Evolutionary conservation across 768 basidiomycete species (phyloP).

Genomic region (Gymnopilus junonius): DNA sequence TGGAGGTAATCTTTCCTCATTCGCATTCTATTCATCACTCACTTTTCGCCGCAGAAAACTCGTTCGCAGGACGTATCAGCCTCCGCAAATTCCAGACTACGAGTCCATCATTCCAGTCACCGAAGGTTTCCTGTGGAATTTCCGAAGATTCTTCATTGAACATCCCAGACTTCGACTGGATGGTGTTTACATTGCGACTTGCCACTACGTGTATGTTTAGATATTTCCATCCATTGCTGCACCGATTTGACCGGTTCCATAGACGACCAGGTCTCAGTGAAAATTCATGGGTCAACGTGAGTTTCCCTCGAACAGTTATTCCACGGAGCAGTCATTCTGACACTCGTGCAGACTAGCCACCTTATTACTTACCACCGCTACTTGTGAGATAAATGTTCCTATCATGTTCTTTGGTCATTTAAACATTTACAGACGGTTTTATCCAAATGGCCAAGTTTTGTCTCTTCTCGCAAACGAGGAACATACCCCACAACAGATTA

Average conservation of each 20-base stretch:
- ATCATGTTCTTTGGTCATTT: not conserved
- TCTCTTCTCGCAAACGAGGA: constrained; percentile 87
- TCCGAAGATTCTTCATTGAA: constrained; percentile 79
- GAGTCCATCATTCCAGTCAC: constrained; percentile 54
- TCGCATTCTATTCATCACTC: constrained; percentile 1
- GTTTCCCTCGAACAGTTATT: constrained; percentile 26
- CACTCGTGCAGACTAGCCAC: constrained; percentile 64
- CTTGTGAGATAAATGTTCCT: constrained; percentile 52
- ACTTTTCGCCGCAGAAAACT: constrained; percentile 51
- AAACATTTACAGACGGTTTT: constrained; percentile 68
- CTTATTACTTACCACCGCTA: constrained; percentile 93
- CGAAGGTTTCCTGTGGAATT: constrained; percentile 61
- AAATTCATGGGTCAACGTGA: constrained; percentile 85
- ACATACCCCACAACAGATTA: constrained; percentile 66
- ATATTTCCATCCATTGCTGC: not conserved
- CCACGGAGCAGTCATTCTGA: constrained; percentile 2
- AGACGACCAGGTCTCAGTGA: constrained; percentile 82
- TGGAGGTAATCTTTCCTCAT: constrained; percentile 66
- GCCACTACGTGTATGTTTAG: constrained; percentile 76
- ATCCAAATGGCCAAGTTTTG: constrained; percentile 83
- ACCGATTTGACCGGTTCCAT: constrained; percentile 4
- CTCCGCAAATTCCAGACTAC: constrained; percentile 71
- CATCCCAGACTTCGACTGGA: constrained; percentile 86
- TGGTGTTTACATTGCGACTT: constrained; percentile 90
- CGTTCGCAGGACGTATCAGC: constrained; percentile 67